Evolutionary conservation across 495 filamentous ascomycete genomes (phyloP), one percentile per base, ranked within the genome.

Genomic region (Penicillium atrosanguineum): DNA sequence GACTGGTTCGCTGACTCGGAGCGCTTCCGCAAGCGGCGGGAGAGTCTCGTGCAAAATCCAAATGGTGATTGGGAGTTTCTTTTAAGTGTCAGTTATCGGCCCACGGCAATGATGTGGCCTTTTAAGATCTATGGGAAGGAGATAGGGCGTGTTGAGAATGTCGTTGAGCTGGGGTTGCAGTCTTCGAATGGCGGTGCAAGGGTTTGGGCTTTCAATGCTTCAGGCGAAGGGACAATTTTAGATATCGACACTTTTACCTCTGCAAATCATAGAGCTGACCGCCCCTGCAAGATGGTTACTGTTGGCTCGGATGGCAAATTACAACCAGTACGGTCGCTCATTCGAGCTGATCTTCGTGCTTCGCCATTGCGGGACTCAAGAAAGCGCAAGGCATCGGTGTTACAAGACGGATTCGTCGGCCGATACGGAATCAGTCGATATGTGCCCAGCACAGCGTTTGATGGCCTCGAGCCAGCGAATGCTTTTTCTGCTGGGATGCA

Each of bases 51-150:
- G 4, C 67, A 68, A 29, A 71, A 69, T 34, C 67, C 72, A 43
- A 76, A 71, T 29, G 68, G 67, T 7, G 68, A 74, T 45, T 73
- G 70, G 70, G 69, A 75, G 44, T 75, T 71, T 44, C 52, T 71
- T 31, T 66, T 69, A 29, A 72, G 65, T 48, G 63, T 67, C 12
- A 64, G 64, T 26, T 72, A 71, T 36, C 57, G 64, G 19, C 64
- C 73, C 0, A 67, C 71, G 7, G 56, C 65, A 4, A 69, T 69
- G 67, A 65, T 70, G 60, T 71, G 74, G 73, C 66, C 73, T 14
- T 69, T 73, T 18, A 74, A 74, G 48, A 67, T 75, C 8, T 70
- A 73, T 43, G 72, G 72, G 15, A 76, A 72, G 56, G 70, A 74
- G 34, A 73, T 76, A 9, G 73, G 71, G 0, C 61, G 61, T 15